Percentiles rank a stretch among this genome's conserved stretches.
Conservation (phyloP, 495 filamentous ascomycete genomes). For the Ascobolus immersus region DNA sequence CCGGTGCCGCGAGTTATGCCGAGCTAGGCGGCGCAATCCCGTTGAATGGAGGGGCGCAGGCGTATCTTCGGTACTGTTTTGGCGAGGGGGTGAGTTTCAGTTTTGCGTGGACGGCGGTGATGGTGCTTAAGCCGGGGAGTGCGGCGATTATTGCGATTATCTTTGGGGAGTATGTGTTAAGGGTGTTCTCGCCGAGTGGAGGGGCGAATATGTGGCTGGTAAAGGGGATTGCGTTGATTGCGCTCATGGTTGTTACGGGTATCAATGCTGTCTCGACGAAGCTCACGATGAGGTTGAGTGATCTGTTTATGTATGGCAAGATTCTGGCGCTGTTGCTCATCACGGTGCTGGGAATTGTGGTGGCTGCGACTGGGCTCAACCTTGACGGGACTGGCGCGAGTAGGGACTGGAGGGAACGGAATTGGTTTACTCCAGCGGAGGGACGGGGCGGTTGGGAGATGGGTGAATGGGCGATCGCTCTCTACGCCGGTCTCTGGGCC, state of each 20-base stretch:
- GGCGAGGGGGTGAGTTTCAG: slow-evolving; percentile 77
- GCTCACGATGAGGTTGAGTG: slow-evolving; percentile 58
- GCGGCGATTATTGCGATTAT: slow-evolving; percentile 92
- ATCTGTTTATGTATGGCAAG: slow-evolving; percentile 89
- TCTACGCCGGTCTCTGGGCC: slow-evolving; percentile 92
- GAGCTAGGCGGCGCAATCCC: slow-evolving; percentile 91
- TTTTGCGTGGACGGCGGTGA: slow-evolving; percentile 86
- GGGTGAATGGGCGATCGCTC: slow-evolving; percentile 29
- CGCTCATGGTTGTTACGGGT: slow-evolving; percentile 47
- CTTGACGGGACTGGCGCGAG: slow-evolving; percentile 42
- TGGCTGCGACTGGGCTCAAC: slow-evolving; percentile 63
- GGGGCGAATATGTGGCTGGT: slow-evolving; percentile 62
- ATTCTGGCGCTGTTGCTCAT: slow-evolving; percentile 73
- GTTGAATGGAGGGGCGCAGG: slow-evolving; percentile 77
- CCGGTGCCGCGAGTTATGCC: slow-evolving; percentile 83
- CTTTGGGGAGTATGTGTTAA: slow-evolving; percentile 86
- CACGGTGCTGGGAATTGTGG: slow-evolving; percentile 68
- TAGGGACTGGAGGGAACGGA: slow-evolving; percentile 59
- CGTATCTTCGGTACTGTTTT: slow-evolving; percentile 87
- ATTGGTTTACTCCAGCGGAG: slow-evolving; percentile 44
- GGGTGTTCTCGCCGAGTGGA: slow-evolving; percentile 41
- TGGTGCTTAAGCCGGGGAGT: slow-evolving; percentile 78
- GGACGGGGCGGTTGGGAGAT: slow-evolving; percentile 7
- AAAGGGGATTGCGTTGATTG: slow-evolving; percentile 61
- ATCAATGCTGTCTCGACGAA: slow-evolving; percentile 79